Evolutionary conservation across 805 yeast species (phyloP), one percentile per base, ranked within the genome.

Genomic region (Lipomyces yamanashiensis): DNA sequence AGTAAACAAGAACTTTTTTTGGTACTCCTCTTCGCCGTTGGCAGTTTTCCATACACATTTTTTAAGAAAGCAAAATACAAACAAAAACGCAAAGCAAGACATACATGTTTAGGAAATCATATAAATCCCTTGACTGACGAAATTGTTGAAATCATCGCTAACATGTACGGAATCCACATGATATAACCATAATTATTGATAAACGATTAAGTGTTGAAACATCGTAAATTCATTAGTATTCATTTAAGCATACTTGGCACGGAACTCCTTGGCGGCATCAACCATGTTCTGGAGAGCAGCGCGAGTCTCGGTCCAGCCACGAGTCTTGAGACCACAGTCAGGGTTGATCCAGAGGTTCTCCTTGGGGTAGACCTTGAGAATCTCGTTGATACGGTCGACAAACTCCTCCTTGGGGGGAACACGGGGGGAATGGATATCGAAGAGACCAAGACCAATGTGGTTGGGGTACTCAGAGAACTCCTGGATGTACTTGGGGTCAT

Each of bases 281-380:
- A 95, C 98, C 99, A 95, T 95, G 84, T 95, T 90, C 80, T 96
- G 90, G 82, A 95, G 88, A 76, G 96, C 91, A 77, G 87, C 92
- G 79, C 83, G 91, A 75, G 93, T 90, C 87, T 95, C 99, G 74
- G 89, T 91, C 99, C 99, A 95, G 75, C 96, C 97, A 88, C 99
- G 92, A 80, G 99, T 95, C 90, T 95, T 95, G 81, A 95, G 87
- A 87, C 99, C 99, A 87, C 99, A 95, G 85, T 95, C 99, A 77
- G 99, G 99, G 96, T 95, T 95, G 79, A 95, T 96, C 99, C 99
- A 95, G 87, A 95, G 90, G 82, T 92, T 93, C 81, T 90, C 90
- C 78, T 95, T 96, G 79, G 98, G 98, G 86, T 93, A 93, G 67
- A 90, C 95, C 85, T 92, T 91, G 82, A 95, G 84, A 84, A 95